phyloP scores from a whole-genome alignment of 352 stramenopile genomes.

The Globisporangium nagaii region DNA sequence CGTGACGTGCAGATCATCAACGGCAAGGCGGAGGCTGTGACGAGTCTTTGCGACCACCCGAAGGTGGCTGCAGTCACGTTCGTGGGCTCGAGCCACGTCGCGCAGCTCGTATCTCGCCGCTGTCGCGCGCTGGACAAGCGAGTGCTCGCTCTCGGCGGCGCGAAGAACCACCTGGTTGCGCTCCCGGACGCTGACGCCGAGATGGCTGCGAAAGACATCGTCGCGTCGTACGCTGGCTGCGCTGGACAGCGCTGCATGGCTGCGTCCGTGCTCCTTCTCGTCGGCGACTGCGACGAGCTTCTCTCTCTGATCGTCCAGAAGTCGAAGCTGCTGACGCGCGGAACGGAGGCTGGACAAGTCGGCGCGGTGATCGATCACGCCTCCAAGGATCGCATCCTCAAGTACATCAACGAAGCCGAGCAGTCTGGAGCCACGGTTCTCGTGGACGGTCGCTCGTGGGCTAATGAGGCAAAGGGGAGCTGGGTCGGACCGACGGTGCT shows the following conservation, averaged over 20 bases:
- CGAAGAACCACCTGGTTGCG: conserved; percentile 98
- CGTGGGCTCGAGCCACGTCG: conserved; percentile 92
- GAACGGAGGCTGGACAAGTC: conserved; percentile 90
- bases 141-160: conserved; percentile 93
- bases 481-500: conserved; percentile 97
- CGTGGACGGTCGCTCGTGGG: conserved; percentile 89
- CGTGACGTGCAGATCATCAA: conserved; percentile 88
- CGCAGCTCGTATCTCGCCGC: conserved; percentile 88
- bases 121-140: conserved; percentile 92
- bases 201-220: conserved; percentile 91
- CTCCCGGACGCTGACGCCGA: conserved; percentile 92
- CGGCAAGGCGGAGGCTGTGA: conserved; percentile 86
- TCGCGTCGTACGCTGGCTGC: conserved; percentile 94
- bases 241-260: conserved; percentile 97
- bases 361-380: conserved; percentile 93
- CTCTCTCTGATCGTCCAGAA: conserved; percentile 87
- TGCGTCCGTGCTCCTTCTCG: conserved; percentile 92
- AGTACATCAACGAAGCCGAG: conserved; percentile 92
- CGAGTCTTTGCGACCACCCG: conserved; percentile 90
- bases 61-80: conserved; percentile 91
- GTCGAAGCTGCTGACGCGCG: conserved; percentile 79
- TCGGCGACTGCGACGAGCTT: conserved; percentile 71
- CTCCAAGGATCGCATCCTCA: conserved; percentile 90
- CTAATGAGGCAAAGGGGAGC: conserved; percentile 40
- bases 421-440: conserved; percentile 82